Conservation (phyloP, 2,329 filamentous ascomycete genomes). For the Fusarium tupiense region DNA sequence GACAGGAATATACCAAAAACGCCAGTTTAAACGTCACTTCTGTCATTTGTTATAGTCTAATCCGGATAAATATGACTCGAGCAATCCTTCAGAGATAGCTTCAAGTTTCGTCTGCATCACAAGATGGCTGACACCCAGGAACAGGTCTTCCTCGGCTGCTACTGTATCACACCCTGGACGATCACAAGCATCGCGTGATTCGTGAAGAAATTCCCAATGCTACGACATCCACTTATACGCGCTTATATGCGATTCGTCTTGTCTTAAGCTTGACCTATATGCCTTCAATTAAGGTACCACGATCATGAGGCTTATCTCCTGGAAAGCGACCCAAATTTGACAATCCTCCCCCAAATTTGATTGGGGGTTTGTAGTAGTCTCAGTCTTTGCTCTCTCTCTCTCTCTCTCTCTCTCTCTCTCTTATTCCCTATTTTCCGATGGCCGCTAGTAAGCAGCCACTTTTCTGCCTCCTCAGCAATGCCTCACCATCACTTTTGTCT, state of each 20-base stretch:
- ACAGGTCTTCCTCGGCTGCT: background rate
- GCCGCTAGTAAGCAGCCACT: background rate
- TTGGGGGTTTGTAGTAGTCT: background rate
- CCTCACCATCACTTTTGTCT: background rate
- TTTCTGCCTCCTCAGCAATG: background rate
- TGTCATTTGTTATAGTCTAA: background rate
- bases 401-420: background rate
- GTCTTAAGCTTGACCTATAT: conserved; percentile 9
- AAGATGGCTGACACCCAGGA: background rate
- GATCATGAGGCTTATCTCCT: background rate
- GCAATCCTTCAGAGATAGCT: background rate
- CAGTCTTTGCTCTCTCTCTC: background rate
- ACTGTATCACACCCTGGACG: background rate
- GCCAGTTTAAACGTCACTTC: background rate
- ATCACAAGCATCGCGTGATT: conserved; percentile 3
- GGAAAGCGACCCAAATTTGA: background rate
- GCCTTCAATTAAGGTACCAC: conserved; percentile 19
- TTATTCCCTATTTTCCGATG: background rate
- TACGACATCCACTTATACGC: background rate
- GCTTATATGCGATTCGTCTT: background rate
- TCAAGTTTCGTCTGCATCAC: background rate
- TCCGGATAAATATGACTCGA: conserved; percentile 8
- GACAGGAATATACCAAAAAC: background rate
- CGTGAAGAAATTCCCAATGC: background rate
- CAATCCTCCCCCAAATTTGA: background rate